Conservation (phyloP, 331 rosid species). For the Spiraea crenata region DNA sequence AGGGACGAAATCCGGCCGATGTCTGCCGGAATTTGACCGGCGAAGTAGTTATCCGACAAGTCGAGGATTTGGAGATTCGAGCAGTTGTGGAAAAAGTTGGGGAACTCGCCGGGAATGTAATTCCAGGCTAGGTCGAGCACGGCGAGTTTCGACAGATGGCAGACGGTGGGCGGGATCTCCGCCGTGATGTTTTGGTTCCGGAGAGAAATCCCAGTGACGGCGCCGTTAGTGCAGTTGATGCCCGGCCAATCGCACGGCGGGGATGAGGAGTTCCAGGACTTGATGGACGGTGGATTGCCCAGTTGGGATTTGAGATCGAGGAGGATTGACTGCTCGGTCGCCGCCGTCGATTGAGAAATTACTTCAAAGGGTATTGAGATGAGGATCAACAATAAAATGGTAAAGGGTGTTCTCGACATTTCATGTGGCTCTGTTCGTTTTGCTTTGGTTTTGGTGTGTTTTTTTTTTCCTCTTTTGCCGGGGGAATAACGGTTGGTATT, state of each 20-base stretch:
- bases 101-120: constrained; percentile 65
- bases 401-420: constrained; percentile 40
- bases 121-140: constrained; percentile 52
- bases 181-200: constrained; percentile 27
- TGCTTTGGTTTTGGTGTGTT: not conserved
- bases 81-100: constrained; percentile 57
- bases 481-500: constrained; percentile 33
- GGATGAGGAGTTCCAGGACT: constrained; percentile 60
- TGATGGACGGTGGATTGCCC: constrained; percentile 57
- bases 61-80: constrained; percentile 55
- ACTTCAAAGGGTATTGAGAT: constrained; percentile 34
- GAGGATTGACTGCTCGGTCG: constrained; percentile 41
- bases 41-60: constrained; percentile 56
- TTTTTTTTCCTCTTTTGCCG: constrained; percentile 27
- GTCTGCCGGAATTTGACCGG: constrained; percentile 60
- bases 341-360: constrained; percentile 35
- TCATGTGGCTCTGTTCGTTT: not conserved
- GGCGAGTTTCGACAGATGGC: constrained; percentile 52
- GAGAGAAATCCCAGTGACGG: constrained; percentile 50
- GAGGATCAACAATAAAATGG: constrained; percentile 17
- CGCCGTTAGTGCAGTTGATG: constrained; percentile 41
- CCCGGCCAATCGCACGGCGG: constrained; percentile 72
- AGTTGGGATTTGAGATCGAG: constrained; percentile 53
- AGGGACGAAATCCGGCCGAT: constrained; percentile 42
- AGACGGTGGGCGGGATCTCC: constrained; percentile 46